Percentiles rank a stretch among this genome's conserved stretches.
phyloP scores from a whole-genome alignment of 2,329 filamentous ascomycete species.

The Chaetothyriales sp. region DNA sequence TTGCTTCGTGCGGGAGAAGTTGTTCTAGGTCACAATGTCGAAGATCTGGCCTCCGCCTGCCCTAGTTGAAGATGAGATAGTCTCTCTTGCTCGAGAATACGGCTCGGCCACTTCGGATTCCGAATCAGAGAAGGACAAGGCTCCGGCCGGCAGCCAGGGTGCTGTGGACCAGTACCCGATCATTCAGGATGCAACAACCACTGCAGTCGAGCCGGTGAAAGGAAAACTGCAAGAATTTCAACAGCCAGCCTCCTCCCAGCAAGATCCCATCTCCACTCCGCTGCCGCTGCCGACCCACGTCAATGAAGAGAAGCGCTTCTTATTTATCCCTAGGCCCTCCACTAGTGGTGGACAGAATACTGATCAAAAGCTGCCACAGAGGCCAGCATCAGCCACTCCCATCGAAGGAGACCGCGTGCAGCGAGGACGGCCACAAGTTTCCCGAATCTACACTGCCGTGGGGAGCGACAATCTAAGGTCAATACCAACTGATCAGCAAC shows the following conservation, averaged over 20 bases:
- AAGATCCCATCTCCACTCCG: conserved; percentile 11
- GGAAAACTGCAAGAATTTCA: neutral
- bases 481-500: conserved; percentile 8
- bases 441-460: conserved; percentile 15
- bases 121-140: conserved; percentile 12
- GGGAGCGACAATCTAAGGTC: conserved; percentile 5
- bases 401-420: conserved; percentile 1
- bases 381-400: conserved; percentile 13
- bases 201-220: neutral
- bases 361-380: neutral
- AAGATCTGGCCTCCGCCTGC: conserved; percentile 29
- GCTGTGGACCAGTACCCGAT: conserved; percentile 33
- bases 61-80: conserved; percentile 32
- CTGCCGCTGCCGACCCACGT: neutral
- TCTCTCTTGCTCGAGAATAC: conserved; percentile 28
- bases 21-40: conserved; percentile 7
- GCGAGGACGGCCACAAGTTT: conserved; percentile 14
- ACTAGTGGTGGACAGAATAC: neutral
- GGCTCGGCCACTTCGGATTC: conserved; percentile 20
- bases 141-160: conserved; percentile 23
- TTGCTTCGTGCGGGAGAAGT: neutral
- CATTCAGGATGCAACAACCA: conserved; percentile 20
- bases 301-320: neutral
- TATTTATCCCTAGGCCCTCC: neutral
- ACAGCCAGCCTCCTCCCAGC: conserved; percentile 1